These are phyloP conservation scores for Gnomoniopsis sp. DNA, from an alignment of 2,329 filamentous ascomycete genomes.

Conservation along the genomic window DNA sequence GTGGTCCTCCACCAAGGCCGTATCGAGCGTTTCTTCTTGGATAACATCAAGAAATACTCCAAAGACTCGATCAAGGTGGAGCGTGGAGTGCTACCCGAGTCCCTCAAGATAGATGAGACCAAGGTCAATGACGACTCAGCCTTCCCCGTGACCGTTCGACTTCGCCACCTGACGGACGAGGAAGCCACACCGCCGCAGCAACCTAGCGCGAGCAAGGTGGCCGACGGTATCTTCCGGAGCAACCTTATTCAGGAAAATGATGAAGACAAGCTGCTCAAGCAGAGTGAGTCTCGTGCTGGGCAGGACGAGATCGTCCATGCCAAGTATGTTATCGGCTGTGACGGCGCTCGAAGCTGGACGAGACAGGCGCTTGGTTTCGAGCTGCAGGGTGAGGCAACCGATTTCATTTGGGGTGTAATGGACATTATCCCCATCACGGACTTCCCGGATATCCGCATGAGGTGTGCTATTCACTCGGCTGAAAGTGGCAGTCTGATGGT, in stretches of 20 bases:
- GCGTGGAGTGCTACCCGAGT: slow-evolving; percentile 55
- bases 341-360: slow-evolving; percentile 67
- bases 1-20: slow-evolving; percentile 69
- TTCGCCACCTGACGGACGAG: slow-evolving; percentile 55
- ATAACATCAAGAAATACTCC: slow-evolving; percentile 54
- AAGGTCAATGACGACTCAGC: slow-evolving; percentile 44
- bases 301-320: slow-evolving; percentile 44
- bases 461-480: slow-evolving; percentile 27
- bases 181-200: slow-evolving; percentile 48
- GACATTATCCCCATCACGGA: slow-evolving; percentile 28
- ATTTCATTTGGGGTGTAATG: slow-evolving; percentile 26
- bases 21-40: slow-evolving; percentile 64
- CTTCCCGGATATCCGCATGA: slow-evolving; percentile 28
- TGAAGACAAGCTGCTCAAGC: slow-evolving; percentile 27
- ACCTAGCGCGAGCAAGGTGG: slow-evolving; percentile 34
- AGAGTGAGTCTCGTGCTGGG: slow-evolving; percentile 28
- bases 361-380: slow-evolving; percentile 47
- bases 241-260: slow-evolving; percentile 47
- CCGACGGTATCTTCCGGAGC: slow-evolving; percentile 57
- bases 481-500: slow-evolving; percentile 27
- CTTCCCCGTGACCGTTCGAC: slow-evolving; percentile 58
- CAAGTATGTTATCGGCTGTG: slow-evolving; percentile 66
- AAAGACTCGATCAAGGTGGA: slow-evolving; percentile 51
- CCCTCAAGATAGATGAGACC: slow-evolving; percentile 50
- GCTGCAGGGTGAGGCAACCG: slow-evolving; percentile 26